Evolutionary conservation across 331 rosid genomes (phyloP), one percentile per base, ranked within the genome.

Genomic region (Pyracantha coccinea): DNA sequence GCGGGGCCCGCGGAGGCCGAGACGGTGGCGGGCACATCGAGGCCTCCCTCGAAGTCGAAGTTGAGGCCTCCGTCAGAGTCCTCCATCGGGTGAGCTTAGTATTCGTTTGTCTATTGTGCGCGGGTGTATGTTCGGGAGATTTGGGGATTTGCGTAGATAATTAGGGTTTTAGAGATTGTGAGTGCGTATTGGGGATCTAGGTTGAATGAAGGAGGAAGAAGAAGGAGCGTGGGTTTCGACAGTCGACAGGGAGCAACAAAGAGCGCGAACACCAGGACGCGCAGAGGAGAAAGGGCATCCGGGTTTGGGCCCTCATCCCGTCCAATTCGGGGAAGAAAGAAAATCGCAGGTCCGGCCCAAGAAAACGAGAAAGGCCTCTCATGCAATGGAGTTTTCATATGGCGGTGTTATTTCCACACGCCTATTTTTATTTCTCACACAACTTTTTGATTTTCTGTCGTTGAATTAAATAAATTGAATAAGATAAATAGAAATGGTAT

Each of bases 31-130:
- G 79, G 66, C 52, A 83, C 45, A 68, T 95, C 99, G 79, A 95
- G 97, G 71, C 98, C 98, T 50, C 99, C 99, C 79, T 95, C 99
- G 80, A 95, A 95, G 83, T 95, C 99, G 85, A 95, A 95, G 81
- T 87, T 95, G 87, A 95, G 93, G 82, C 77, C 99, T 73, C 99
- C 97, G 71, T 95, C 99, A 7, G 98, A 71, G 83, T 95, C 99
- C 87, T 95, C 99, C 99, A 95, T 95, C 78, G 1, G 68, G 25
- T 9, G 68, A 64, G 11, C 45, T 64, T 31, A 23, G 28, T 21
- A 57, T 57, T 21, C 14, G 63, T 23, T 5, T 10, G 28, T 25
- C 64, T 10, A 69, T 50, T 11, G 57, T 6, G 21, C 4, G 57
- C 13, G 7, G 12, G 16, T 35, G 63, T 21, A 50, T 14, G 32